Evolutionary conservation across 169 alveolate species (phyloP), one percentile per base, ranked within the genome.

Genomic region (Eimeria zaria): DNA sequence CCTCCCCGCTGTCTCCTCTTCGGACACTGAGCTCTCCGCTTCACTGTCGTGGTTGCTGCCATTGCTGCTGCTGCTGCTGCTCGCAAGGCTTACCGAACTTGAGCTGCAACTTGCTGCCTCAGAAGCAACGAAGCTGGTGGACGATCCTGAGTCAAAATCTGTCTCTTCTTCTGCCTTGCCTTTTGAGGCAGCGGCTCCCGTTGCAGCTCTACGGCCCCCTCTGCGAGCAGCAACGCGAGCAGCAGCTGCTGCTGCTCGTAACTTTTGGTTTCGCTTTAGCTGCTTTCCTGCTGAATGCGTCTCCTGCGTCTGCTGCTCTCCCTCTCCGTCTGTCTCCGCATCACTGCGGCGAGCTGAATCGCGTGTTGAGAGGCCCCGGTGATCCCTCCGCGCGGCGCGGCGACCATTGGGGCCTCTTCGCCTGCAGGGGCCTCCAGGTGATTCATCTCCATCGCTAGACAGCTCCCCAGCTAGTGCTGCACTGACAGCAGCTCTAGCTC

Each of bases 51-150:
- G n/a, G 62, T 36, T 30, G 76, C 78, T 58, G 73, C 58, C 36
- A n/a, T 30, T n/a, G 64, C 78, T 84, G 91, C 58, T 84, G 76
- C 91, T 84, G 91, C 76, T 84, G 91, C 60, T 84, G 73, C 39
- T 51, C 8, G 76, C 64, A 11, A 84, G 76, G 91, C 91, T 84
- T 20, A 51, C 53, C 0, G 78, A 44, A 36, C 91, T 84, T 11
- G 78, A 55, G 60, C 78, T 84, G 91, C 78, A n/a, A 60, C 91
- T 84, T 39, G 76, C 51, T 14, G 91, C 30, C 16, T 84, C 91
- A 18, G 91, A 84, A 4, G 60, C 91, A 9, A 58, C 91, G 55
- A 84, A 55, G 78, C 91, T 84, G 55, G 91, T 24, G 22, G 91
- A 84, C 11, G 91, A 84, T 20, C 27, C 46, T 33, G 91, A 84